Percentiles rank a stretch among this genome's conserved stretches.
phyloP scores from a whole-genome alignment of 1,284 basidiomycete species.

The Ceratorhiza oryzae-sativae region DNA sequence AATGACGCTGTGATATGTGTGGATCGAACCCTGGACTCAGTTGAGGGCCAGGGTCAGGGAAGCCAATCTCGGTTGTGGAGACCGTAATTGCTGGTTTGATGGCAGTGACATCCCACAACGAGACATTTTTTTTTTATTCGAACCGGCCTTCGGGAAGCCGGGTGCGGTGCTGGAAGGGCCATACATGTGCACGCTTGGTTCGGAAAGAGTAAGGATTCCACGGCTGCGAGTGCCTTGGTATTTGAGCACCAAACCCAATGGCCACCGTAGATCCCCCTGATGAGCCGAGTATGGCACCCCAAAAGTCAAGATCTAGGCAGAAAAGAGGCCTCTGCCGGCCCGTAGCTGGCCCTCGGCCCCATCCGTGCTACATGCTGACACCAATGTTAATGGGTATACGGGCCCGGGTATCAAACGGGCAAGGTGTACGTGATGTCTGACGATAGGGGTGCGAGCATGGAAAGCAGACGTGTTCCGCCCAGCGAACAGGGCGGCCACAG shows the following conservation, averaged over 20 bases:
- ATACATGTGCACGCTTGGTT: too few species aligned
- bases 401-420: not conserved
- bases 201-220: too few species aligned
- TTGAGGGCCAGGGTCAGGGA: not conserved
- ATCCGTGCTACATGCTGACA: conserved; percentile 1
- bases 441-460: not conserved
- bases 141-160: too few species aligned
- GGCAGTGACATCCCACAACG: too few species aligned
- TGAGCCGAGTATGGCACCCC: not conserved
- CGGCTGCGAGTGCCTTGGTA: not conserved
- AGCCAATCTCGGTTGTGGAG: not conserved
- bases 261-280: not conserved
- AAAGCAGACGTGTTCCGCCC: too few species aligned
- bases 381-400: too few species aligned
- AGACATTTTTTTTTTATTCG: too few species aligned
- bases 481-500: too few species aligned
- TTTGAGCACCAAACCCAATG: not conserved
- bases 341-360: not conserved
- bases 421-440: not conserved
- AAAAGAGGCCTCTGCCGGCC: too few species aligned
- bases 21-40: not conserved
- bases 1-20: not conserved
- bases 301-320: not conserved
- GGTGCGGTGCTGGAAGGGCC: too few species aligned
- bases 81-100: too few species aligned